Evolutionary conservation across 371 early-diverging fungal genomes (phyloP).

Genomic region (Mucor piriformis): DNA sequence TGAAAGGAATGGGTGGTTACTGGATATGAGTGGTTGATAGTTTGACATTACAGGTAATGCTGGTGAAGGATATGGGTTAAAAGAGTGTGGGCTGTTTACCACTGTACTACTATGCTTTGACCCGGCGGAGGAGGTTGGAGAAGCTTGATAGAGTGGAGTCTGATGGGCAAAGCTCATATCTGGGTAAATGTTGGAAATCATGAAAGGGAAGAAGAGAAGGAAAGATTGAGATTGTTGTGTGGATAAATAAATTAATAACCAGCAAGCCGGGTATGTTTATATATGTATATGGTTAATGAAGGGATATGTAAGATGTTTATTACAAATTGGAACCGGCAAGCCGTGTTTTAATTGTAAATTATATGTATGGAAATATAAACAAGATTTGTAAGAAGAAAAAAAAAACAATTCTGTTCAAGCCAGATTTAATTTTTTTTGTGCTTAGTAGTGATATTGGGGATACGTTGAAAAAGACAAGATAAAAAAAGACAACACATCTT

Average conservation of each 20-base stretch:
- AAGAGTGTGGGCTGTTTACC: neutral
- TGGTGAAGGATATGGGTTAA: no score
- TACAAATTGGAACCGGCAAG: neutral
- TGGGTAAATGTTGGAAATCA: conserved; percentile 4
- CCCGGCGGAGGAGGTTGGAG: neutral
- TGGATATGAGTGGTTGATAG: neutral
- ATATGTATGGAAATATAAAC: neutral
- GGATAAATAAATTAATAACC: conserved; percentile 4
- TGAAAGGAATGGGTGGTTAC: neutral
- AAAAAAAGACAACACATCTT: neutral
- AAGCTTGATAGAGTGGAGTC: neutral
- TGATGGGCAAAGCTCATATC: conserved; percentile 5
- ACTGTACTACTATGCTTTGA: neutral
- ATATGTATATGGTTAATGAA: neutral
- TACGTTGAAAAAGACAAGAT: neutral
- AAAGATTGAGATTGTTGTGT: neutral
- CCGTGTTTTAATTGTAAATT: neutral
- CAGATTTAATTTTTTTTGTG: neutral
- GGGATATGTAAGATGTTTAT: neutral
- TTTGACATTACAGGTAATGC: conserved; percentile 2
- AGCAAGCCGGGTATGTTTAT: conserved; percentile 8
- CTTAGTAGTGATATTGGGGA: neutral
- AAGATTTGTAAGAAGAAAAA: neutral
- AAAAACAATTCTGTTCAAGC: neutral
- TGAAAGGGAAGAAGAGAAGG: neutral